phyloP scores from a whole-genome alignment of 495 filamentous ascomycete species.

The Trichoderma gamsii region DNA sequence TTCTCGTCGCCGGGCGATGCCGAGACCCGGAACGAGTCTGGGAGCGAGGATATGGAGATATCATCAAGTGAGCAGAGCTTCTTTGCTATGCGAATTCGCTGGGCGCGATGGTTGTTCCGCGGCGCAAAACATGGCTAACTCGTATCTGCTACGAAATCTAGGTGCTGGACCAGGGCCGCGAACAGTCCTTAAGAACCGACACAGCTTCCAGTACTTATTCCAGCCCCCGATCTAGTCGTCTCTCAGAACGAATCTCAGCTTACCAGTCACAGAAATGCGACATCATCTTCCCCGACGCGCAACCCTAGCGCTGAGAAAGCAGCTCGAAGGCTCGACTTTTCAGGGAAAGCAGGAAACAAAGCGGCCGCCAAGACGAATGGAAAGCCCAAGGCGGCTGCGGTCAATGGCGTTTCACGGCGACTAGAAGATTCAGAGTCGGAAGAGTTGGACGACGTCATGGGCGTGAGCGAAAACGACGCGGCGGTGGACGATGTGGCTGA shows the following conservation, averaged over 20 bases:
- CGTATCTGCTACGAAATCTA: not conserved
- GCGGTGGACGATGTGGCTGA: conserved; percentile 20
- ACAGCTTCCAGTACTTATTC: not conserved
- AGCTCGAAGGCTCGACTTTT: conserved; percentile 16
- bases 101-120: not conserved
- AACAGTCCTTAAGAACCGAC: conserved; percentile 16
- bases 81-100: not conserved
- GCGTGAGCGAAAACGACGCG: not conserved
- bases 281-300: conserved; percentile 37
- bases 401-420: not conserved
- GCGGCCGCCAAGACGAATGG: conserved; percentile 6
- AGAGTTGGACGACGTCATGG: conserved; percentile 6
- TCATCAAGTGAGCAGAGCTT: conserved; percentile 1
- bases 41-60: conserved; percentile 18
- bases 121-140: not conserved
- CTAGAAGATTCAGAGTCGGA: not conserved
- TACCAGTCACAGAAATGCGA: conserved; percentile 46
- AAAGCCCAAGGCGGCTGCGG: not conserved
- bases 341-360: conserved; percentile 4
- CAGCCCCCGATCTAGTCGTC: not conserved
- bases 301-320: conserved; percentile 24
- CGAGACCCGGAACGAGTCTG: conserved; percentile 30
- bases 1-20: conserved; percentile 81
- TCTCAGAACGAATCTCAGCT: conserved; percentile 47
- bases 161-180: conserved; percentile 14